Conservation (phyloP, 2,329 filamentous ascomycete genomes). For the Stagonosporopsis rhizophila region DNA sequence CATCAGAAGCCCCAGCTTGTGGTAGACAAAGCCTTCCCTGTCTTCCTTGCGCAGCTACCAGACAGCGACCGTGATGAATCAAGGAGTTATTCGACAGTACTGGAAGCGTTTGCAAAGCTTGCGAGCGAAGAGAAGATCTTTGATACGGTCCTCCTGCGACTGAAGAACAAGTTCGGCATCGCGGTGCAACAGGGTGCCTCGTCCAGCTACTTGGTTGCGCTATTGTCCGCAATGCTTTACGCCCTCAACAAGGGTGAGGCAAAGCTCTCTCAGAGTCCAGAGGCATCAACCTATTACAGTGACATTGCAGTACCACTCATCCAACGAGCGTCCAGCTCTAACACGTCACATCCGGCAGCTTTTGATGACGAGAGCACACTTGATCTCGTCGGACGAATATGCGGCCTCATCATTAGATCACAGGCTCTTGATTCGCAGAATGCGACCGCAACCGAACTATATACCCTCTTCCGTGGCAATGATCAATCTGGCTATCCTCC, state of each 20-base stretch:
- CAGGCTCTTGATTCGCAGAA: constrained; percentile 60
- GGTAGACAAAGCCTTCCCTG: constrained; percentile 69
- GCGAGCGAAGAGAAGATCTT: constrained; percentile 68
- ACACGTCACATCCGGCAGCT: constrained; percentile 37
- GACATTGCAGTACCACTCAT: constrained; percentile 56
- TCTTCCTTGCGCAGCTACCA: constrained; percentile 69
- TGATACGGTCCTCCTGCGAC: constrained; percentile 66
- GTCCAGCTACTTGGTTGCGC: constrained; percentile 63
- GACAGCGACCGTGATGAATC: constrained; percentile 60
- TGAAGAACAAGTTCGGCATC: constrained; percentile 68
- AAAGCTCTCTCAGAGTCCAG: constrained; percentile 55
- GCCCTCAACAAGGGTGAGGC: constrained; percentile 63
- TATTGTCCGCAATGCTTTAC: constrained; percentile 68
- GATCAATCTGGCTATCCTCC: constrained; percentile 40
- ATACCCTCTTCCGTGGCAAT: constrained; percentile 57
- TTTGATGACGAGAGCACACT: constrained; percentile 60
- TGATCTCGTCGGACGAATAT: constrained; percentile 67
- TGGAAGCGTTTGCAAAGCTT: constrained; percentile 71
- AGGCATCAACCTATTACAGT: constrained; percentile 54
- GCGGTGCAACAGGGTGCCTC: constrained; percentile 61
- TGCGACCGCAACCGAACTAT: constrained; percentile 61
- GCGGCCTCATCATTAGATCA: constrained; percentile 65
- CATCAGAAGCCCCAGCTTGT: constrained; percentile 68
- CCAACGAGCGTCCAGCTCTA: constrained; percentile 44
- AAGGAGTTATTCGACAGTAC: constrained; percentile 59